A percentile compares a stretch with the other conserved stretches of the same genome.
phyloP scores from a whole-genome alignment of 164 flowering plant species.

The Magnolia changhungtana region DNA sequence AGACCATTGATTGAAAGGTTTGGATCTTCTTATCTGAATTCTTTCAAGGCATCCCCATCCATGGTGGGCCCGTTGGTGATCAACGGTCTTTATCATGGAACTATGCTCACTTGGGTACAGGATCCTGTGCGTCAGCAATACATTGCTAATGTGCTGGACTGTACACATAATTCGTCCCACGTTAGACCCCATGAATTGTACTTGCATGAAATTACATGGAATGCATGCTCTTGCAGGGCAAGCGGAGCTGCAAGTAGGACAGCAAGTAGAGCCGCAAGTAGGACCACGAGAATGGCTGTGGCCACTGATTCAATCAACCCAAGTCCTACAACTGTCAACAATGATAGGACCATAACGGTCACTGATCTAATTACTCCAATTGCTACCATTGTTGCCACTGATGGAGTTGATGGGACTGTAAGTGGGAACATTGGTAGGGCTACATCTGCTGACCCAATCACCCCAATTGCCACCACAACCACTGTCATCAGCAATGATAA shows the following conservation, averaged over 20 bases:
- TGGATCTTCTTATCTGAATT: too few species aligned
- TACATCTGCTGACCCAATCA: slow-evolving; percentile 20
- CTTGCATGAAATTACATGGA: background rate
- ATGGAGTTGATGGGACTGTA: background rate
- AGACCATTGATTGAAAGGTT: background rate
- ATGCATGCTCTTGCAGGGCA: slow-evolving; percentile 25
- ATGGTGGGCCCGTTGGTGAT: too few species aligned
- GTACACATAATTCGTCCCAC: background rate
- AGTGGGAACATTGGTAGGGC: background rate
- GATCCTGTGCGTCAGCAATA: background rate
- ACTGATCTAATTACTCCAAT: background rate
- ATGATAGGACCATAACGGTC: background rate
- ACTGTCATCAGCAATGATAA: slow-evolving; percentile 11
- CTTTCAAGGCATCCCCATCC: too few species aligned
- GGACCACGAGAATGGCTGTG: background rate
- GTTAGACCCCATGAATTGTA: background rate
- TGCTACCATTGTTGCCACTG: background rate
- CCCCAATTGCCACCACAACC: slow-evolving; percentile 10
- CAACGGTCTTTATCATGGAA: too few species aligned
- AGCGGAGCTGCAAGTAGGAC: slow-evolving; percentile 16
- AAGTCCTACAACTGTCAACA: slow-evolving; percentile 5
- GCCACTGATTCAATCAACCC: slow-evolving; percentile 29
- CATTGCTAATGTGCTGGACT: background rate
- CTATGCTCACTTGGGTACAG: background rate
- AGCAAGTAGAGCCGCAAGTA: background rate